Evolutionary conservation across 1,139 yeast species (phyloP).

Genomic region (Meyerozyma athensensis): DNA sequence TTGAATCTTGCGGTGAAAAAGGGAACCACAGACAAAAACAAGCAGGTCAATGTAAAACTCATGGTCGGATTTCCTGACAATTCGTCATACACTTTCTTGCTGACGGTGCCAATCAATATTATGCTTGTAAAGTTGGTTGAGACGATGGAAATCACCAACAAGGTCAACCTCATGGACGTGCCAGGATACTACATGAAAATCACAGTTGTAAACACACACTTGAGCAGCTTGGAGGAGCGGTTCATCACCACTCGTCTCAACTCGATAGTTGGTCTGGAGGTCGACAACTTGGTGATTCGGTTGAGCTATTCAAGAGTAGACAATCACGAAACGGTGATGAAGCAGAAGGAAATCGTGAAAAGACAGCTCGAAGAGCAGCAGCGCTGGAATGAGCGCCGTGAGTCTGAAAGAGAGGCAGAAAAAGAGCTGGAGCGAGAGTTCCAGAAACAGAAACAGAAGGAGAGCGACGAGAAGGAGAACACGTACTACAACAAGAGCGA

Average conservation of each 20-base stretch:
- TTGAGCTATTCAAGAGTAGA: conserved; percentile 13
- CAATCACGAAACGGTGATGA: conserved; percentile 7
- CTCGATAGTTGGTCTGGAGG: conserved; percentile 14
- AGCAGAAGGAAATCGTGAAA: conserved; percentile 19
- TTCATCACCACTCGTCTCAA: conserved; percentile 1
- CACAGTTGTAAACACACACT: conserved; percentile 5
- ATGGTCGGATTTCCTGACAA: conserved; percentile 14
- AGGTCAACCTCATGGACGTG: conserved; percentile 4
- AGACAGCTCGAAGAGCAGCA: conserved; percentile 18
- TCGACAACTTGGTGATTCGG: conserved; percentile 18
- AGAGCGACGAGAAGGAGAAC: neutral
- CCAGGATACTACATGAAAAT: conserved; percentile 7
- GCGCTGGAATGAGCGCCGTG: conserved; percentile 8
- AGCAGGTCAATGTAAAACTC: conserved; percentile 23
- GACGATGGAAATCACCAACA: conserved; percentile 8
- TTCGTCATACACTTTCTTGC: conserved; percentile 10
- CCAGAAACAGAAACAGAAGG: conserved; percentile 2
- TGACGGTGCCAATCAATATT: conserved; percentile 9
- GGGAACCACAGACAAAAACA: conserved; percentile 8
- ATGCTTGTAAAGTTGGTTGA: conserved; percentile 12
- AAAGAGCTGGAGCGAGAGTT: no score
- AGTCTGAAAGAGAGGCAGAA: conserved; percentile 8
- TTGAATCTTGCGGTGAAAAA: conserved; percentile 20
- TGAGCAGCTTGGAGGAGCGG: neutral
- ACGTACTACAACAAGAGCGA: conserved; percentile 4